These are phyloP conservation scores for Ilyonectria mors-panacis DNA, from an alignment of 2,329 filamentous ascomycete genomes.

Conservation along the genomic window DNA sequence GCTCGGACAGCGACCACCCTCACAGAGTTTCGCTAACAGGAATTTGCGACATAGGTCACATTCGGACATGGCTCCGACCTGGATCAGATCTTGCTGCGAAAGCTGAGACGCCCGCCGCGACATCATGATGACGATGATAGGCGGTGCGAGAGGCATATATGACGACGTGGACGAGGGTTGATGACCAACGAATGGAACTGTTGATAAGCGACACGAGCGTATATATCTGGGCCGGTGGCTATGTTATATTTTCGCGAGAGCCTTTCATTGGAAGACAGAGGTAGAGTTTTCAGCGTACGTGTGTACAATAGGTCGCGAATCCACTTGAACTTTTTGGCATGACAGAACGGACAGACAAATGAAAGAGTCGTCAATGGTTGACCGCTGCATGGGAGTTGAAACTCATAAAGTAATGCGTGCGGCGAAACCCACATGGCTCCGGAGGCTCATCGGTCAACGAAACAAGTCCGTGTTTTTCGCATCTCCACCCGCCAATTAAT, in stretches of 20 bases:
- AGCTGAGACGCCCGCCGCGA: slow-evolving; percentile 39
- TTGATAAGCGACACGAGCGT: slow-evolving; percentile 26
- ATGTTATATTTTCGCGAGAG: neutral
- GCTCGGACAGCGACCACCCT: neutral
- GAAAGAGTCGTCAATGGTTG: slow-evolving; percentile 12
- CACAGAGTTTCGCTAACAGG: slow-evolving; percentile 32
- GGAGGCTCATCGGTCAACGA: slow-evolving; percentile 48
- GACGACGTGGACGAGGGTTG: slow-evolving; percentile 27
- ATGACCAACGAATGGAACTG: slow-evolving; percentile 33
- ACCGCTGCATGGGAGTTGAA: slow-evolving; percentile 7
- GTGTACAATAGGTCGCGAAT: slow-evolving; percentile 18
- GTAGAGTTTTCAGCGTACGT: slow-evolving; percentile 17
- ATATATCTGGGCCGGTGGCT: slow-evolving; percentile 15
- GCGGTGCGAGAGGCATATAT: slow-evolving; percentile 32
- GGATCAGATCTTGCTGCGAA: slow-evolving; percentile 47
- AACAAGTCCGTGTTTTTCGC: slow-evolving; percentile 15
- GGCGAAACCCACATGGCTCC: slow-evolving; percentile 44
- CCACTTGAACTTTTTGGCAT: slow-evolving; percentile 9
- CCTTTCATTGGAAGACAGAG: slow-evolving; percentile 19
- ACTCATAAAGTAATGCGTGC: slow-evolving; percentile 28
- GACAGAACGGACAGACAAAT: slow-evolving; percentile 31
- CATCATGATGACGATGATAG: slow-evolving; percentile 35
- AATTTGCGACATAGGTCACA: slow-evolving; percentile 70
- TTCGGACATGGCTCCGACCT: slow-evolving; percentile 82
- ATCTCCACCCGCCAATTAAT: slow-evolving; percentile 26